A percentile compares a stretch with the other conserved stretches of the same genome.
Conservation (phyloP, 495 filamentous ascomycete genomes). For the Talaromyces nanjingensis region DNA sequence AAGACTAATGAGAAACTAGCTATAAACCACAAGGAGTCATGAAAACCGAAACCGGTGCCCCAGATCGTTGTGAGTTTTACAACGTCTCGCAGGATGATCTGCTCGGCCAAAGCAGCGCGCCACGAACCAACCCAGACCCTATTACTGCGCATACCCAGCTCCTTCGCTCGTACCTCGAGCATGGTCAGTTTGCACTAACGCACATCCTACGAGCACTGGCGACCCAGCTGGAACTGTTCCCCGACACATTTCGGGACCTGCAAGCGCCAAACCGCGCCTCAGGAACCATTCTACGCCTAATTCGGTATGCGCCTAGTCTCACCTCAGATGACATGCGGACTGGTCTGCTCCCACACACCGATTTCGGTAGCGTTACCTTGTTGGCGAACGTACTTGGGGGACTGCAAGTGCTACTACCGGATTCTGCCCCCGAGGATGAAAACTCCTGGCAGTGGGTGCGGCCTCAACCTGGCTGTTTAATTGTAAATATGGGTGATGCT, state of each 20-base stretch:
- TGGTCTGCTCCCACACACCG: conserved; percentile 37
- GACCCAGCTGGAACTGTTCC: conserved; percentile 8
- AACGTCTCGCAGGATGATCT: conserved; percentile 14
- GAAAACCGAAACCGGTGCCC: conserved; percentile 14
- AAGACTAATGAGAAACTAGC: background rate
- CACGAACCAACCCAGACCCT: conserved; percentile 8
- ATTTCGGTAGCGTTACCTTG: conserved; percentile 50
- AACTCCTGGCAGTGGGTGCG: conserved; percentile 42
- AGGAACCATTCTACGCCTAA: conserved; percentile 11
- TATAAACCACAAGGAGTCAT: conserved; percentile 12
- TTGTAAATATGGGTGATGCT: conserved; percentile 54
- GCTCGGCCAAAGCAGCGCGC: conserved; percentile 4
- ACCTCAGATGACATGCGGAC: background rate
- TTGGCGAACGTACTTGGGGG: conserved; percentile 50
- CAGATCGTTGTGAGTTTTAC: conserved; percentile 14
- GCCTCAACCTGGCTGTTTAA: conserved; percentile 40
- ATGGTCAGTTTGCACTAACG: conserved; percentile 9
- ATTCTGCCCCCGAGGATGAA: conserved; percentile 9
- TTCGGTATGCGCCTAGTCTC: conserved; percentile 11
- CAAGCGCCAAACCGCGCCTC: conserved; percentile 7
- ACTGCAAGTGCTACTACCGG: conserved; percentile 45
- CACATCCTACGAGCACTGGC: conserved; percentile 9
- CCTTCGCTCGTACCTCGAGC: conserved; percentile 6
- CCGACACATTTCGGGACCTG: conserved; percentile 8
- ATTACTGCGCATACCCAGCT: conserved; percentile 2